These are phyloP conservation scores for Clathrospora elynae DNA, from an alignment of 2,329 filamentous ascomycete genomes.

Conservation along the genomic window DNA sequence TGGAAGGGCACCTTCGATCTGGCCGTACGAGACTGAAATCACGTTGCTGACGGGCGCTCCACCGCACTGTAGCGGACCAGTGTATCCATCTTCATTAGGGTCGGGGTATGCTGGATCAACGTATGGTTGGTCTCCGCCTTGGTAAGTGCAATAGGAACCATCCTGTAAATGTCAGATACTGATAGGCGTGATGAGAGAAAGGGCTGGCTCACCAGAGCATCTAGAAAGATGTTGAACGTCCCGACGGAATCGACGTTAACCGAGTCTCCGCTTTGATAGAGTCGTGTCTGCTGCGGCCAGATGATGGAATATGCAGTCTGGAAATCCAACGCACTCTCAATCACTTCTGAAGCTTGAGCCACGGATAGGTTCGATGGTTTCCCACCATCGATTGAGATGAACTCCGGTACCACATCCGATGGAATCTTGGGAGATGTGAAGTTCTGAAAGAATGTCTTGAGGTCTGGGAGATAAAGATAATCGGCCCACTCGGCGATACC, in stretches of 20 bases:
- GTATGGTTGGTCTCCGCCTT: conserved; percentile 23
- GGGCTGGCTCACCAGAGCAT: conserved; percentile 15
- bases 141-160: conserved; percentile 27
- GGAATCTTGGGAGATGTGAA: conserved; percentile 33
- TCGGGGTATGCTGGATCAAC: conserved; percentile 24
- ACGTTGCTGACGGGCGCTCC: conserved; percentile 56
- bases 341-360: conserved; percentile 46
- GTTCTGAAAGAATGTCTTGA: conserved; percentile 51
- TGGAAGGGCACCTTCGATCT: conserved; percentile 59
- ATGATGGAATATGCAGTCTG: conserved; percentile 28
- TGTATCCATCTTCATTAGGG: conserved; percentile 23
- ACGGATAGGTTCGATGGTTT: conserved; percentile 50
- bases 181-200: no score
- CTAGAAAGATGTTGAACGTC: conserved; percentile 26
- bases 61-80: conserved; percentile 42
- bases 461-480: conserved; percentile 52
- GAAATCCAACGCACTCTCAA: conserved; percentile 25
- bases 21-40: conserved; percentile 60
- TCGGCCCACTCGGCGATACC: conserved; percentile 53
- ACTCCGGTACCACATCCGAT: conserved; percentile 24
- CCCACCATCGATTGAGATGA: conserved; percentile 38
- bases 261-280: conserved; percentile 25
- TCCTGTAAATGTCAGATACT: conserved; percentile 13
- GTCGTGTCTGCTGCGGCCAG: conserved; percentile 19
- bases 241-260: conserved; percentile 20